Percentiles rank a stretch among this genome's conserved stretches.
Evolutionary conservation across 1,284 basidiomycete species (phyloP).

Genomic region (Trichosporon inkin): DNA sequence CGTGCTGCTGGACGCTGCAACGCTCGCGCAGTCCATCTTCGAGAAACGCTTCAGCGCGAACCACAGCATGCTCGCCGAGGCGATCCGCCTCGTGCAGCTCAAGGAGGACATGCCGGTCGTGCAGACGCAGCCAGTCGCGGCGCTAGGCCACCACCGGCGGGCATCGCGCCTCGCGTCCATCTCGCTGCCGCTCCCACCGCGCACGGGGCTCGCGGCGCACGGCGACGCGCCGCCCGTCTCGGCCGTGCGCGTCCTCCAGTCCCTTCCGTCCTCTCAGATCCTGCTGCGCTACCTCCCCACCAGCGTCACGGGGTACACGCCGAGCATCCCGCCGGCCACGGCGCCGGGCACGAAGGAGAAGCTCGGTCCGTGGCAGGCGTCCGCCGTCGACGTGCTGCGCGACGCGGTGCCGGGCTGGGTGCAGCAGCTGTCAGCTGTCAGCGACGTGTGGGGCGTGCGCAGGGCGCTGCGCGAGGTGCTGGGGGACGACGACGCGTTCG

Average conservation of each 20-base stretch:
- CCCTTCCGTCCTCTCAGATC: conserved; percentile 49
- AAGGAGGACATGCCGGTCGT: conserved; percentile 28
- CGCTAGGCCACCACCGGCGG: conserved; percentile 31
- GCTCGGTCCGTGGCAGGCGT: conserved; percentile 39
- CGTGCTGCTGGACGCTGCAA: conserved; percentile 37
- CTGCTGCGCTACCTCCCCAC: conserved; percentile 47
- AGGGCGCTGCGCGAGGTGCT: conserved; percentile 25
- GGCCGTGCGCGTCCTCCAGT: conserved; percentile 37
- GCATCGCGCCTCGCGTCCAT: conserved; percentile 45
- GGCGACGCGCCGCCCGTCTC: conserved; percentile 31
- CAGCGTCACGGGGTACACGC: conserved; percentile 45
- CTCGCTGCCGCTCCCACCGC: conserved; percentile 35
- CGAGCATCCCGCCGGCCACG: conserved; percentile 58
- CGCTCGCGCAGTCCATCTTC: conserved; percentile 34
- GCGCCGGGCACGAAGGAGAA: conserved; percentile 53
- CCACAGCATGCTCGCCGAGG: conserved; percentile 40
- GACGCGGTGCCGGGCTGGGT: conserved; percentile 39
- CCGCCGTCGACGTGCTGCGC: conserved; percentile 28
- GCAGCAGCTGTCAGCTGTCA: conserved; percentile 32
- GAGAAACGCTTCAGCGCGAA: conserved; percentile 17
- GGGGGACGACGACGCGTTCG: conserved; percentile 27
- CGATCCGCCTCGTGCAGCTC: conserved; percentile 42
- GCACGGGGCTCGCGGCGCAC: conserved; percentile 27
- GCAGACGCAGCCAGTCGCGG: conserved; percentile 12
- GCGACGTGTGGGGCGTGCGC: conserved; percentile 45